These are phyloP conservation scores for Neurospora sp. DNA, from an alignment of 495 filamentous ascomycete species.

Conservation along the genomic window DNA sequence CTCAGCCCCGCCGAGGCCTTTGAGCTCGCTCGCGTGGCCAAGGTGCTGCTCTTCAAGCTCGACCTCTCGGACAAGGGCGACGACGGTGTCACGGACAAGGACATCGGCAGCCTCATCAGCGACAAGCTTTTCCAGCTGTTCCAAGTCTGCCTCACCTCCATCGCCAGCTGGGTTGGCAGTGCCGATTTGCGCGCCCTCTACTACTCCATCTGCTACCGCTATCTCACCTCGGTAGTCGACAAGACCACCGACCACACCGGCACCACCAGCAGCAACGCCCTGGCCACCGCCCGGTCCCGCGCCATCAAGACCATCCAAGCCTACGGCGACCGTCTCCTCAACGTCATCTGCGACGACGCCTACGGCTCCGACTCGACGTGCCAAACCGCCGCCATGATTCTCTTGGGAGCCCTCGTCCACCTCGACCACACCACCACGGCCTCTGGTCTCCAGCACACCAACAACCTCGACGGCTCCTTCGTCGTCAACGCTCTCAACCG, in stretches of 20 bases:
- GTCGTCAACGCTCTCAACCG: constrained; percentile 70
- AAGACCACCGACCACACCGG: constrained; percentile 20
- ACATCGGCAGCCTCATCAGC: constrained; percentile 60
- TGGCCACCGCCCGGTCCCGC: constrained; percentile 44
- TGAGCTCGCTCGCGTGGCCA: constrained; percentile 66
- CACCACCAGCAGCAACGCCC: constrained; percentile 6
- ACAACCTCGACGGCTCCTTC: constrained; percentile 47
- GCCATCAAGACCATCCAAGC: constrained; percentile 65
- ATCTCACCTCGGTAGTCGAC: constrained; percentile 63
- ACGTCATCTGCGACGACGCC: constrained; percentile 87
- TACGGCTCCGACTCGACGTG: constrained; percentile 72
- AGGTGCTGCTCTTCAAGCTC: constrained; percentile 63
- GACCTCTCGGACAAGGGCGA: constrained; percentile 40
- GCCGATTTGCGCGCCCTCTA: constrained; percentile 65
- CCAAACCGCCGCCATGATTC: constrained; percentile 69
- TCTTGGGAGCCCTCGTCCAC: constrained; percentile 61
- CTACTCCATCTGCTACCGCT: constrained; percentile 81
- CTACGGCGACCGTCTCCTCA: constrained; percentile 67
- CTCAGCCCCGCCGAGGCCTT: constrained; percentile 54
- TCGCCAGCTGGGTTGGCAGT: constrained; percentile 59
- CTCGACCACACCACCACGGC: constrained; percentile 38
- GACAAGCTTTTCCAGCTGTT: constrained; percentile 90
- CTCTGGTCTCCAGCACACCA: not conserved
- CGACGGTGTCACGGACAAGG: constrained; percentile 30
- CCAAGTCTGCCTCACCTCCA: constrained; percentile 65